These are phyloP conservation scores for Plasmodium knowlesi DNA, from an alignment of 169 alveolate genomes.

Conservation along the genomic window DNA sequence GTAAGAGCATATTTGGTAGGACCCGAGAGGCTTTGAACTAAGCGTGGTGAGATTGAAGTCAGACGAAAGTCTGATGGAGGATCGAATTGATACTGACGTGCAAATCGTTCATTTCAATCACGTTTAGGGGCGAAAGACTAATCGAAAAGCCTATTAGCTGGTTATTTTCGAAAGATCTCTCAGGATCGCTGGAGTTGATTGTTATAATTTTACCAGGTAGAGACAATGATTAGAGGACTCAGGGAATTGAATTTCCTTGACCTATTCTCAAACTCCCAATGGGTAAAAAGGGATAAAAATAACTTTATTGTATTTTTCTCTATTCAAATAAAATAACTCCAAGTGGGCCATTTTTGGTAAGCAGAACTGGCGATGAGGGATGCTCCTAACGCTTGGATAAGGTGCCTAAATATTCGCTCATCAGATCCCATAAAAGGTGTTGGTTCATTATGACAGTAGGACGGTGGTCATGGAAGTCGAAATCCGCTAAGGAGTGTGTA, in stretches of 20 bases:
- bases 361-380: too few species aligned
- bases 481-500: too few species aligned
- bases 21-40: slow-evolving; percentile 95
- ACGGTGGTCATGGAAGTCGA: too few species aligned
- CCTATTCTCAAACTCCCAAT: too few species aligned
- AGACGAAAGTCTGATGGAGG: slow-evolving; percentile 93
- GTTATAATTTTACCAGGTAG: slow-evolving; percentile 83
- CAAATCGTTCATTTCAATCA: slow-evolving; percentile 93
- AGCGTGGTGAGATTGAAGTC: slow-evolving; percentile 93
- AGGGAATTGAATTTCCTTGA: background rate
- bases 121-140: slow-evolving; percentile 95
- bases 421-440: slow-evolving; percentile 76
- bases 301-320: too few species aligned
- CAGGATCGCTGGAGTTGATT: too few species aligned
- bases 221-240: background rate
- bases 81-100: slow-evolving; percentile 93
- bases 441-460: too few species aligned
- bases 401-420: slow-evolving; percentile 93
- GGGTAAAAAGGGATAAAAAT: too few species aligned
- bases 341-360: too few species aligned
- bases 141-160: slow-evolving; percentile 94
- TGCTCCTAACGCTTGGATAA: slow-evolving; percentile 91
- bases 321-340: too few species aligned
- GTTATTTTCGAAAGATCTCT: slow-evolving; percentile 89
- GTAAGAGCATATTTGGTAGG: slow-evolving; percentile 92